These are phyloP conservation scores for Babesia sp. DNA, from an alignment of 169 alveolate genomes.

Conservation along the genomic window DNA sequence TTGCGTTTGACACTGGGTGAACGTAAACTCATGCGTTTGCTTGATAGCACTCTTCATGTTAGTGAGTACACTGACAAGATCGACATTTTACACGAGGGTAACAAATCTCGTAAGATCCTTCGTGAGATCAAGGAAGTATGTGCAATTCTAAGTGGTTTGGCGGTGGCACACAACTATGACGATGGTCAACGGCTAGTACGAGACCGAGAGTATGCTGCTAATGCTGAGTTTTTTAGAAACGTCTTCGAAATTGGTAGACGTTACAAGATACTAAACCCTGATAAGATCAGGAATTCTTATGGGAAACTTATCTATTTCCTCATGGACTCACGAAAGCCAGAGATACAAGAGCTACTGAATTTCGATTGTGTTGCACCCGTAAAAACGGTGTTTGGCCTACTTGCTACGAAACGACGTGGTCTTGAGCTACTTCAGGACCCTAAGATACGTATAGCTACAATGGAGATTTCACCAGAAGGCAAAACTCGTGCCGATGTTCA, in stretches of 20 bases:
- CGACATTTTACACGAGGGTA: slow-evolving; percentile 79
- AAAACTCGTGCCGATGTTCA: slow-evolving; percentile 73
- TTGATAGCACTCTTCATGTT: slow-evolving; percentile 87
- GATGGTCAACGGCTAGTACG: slow-evolving; percentile 84
- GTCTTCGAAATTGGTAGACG: slow-evolving; percentile 89
- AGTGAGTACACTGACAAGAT: slow-evolving; percentile 88
- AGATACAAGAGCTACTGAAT: slow-evolving; percentile 80
- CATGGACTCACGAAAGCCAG: slow-evolving; percentile 88
- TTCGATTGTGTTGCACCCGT: slow-evolving; percentile 83
- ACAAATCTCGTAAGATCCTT: slow-evolving; percentile 76
- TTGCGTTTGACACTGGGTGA: slow-evolving; percentile 65
- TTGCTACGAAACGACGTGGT: slow-evolving; percentile 80
- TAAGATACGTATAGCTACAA: slow-evolving; percentile 80
- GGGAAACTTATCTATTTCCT: slow-evolving; percentile 87
- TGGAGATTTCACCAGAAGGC: slow-evolving; percentile 74
- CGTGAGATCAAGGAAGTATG: slow-evolving; percentile 85
- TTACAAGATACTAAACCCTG: slow-evolving; percentile 90
- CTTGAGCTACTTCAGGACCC: slow-evolving; percentile 83
- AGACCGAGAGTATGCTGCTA: slow-evolving; percentile 79
- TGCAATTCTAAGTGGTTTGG: slow-evolving; percentile 87
- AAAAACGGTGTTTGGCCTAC: slow-evolving; percentile 81
- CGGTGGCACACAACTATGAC: slow-evolving; percentile 87
- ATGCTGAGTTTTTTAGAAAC: slow-evolving; percentile 80
- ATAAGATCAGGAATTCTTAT: slow-evolving; percentile 85
- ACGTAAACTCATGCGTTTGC: slow-evolving; percentile 79